phyloP scores from a whole-genome alignment of 2,329 filamentous ascomycete species.

The Chalara sp. region DNA sequence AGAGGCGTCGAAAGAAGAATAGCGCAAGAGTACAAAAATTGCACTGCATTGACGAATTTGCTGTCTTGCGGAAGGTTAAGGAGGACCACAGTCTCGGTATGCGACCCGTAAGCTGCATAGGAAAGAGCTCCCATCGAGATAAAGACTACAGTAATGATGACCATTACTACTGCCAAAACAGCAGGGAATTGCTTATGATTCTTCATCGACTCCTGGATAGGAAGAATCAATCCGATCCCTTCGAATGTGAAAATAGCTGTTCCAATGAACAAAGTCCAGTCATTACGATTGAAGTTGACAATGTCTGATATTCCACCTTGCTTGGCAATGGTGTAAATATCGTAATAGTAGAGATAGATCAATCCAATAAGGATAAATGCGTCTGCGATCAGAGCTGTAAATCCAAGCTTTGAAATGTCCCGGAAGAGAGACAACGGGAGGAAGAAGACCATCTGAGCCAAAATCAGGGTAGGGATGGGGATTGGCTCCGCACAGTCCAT shows the following conservation, averaged over 20 bases:
- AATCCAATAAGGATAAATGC: slow-evolving; percentile 90
- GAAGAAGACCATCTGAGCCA: slow-evolving; percentile 95
- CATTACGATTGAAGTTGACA: slow-evolving; percentile 78
- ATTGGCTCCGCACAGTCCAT: slow-evolving; percentile 80
- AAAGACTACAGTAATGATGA: slow-evolving; percentile 89
- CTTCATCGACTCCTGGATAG: slow-evolving; percentile 96
- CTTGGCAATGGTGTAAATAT: slow-evolving; percentile 72
- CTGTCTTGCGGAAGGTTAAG: slow-evolving; percentile 94
- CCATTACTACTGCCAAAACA: slow-evolving; percentile 86
- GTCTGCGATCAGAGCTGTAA: slow-evolving; percentile 89
- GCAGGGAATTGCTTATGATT: slow-evolving; percentile 83
- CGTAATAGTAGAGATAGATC: slow-evolving; percentile 93
- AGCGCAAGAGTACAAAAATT: slow-evolving; percentile 96
- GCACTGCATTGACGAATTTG: slow-evolving; percentile 90
- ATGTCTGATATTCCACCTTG: slow-evolving; percentile 77
- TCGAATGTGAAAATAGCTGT: slow-evolving; percentile 99
- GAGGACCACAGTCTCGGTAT: slow-evolving; percentile 93
- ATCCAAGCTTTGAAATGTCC: slow-evolving; percentile 95
- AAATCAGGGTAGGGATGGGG: slow-evolving; percentile 80
- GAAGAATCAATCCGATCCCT: slow-evolving; percentile 94
- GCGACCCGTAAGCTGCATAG: slow-evolving; percentile 91
- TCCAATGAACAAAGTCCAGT: slow-evolving; percentile 97
- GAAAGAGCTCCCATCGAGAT: slow-evolving; percentile 86
- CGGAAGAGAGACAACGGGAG: slow-evolving; percentile 87
- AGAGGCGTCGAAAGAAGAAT: slow-evolving; percentile 92